Conservation (phyloP, 2,329 filamentous ascomycete species). For the Aspergillus luchuensis region DNA sequence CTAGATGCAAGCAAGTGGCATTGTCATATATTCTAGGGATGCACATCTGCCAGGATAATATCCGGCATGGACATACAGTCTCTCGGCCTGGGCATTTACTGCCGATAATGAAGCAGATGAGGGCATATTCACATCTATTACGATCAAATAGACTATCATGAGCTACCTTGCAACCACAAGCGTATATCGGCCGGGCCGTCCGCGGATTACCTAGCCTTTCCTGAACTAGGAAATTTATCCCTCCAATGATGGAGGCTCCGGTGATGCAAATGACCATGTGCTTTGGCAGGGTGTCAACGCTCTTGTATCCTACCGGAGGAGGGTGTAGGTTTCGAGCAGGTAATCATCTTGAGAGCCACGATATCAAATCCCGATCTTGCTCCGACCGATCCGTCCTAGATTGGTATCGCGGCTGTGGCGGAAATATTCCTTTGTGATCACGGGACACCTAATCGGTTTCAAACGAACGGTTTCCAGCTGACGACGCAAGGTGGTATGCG, state of each 20-base stretch:
- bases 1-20: not conserved
- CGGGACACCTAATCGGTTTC: not conserved
- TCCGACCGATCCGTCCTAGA: slow-evolving; percentile 11
- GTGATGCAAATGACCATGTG: slow-evolving; percentile 14
- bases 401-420: slow-evolving; percentile 25
- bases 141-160: slow-evolving; percentile 17
- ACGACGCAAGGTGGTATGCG: slow-evolving; percentile 20
- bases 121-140: not conserved
- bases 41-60: too few relatives aligned
- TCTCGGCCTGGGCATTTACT: not conserved
- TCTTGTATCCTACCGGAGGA: slow-evolving; percentile 3
- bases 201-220: slow-evolving; percentile 11
- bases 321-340: slow-evolving; percentile 4
- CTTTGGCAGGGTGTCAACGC: not conserved
- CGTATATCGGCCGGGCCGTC: slow-evolving; percentile 3
- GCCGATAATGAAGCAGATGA: not conserved
- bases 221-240: slow-evolving; percentile 10
- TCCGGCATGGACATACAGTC: not conserved
- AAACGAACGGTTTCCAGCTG: not conserved
- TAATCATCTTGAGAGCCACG: not conserved
- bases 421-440: slow-evolving; percentile 10
- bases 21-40: too few relatives aligned
- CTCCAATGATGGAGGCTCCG: slow-evolving; percentile 15
- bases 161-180: slow-evolving; percentile 9
- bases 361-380: not conserved